Conservation (phyloP, 768 basidiomycete genomes). For the Leccinum sublutescens region DNA sequence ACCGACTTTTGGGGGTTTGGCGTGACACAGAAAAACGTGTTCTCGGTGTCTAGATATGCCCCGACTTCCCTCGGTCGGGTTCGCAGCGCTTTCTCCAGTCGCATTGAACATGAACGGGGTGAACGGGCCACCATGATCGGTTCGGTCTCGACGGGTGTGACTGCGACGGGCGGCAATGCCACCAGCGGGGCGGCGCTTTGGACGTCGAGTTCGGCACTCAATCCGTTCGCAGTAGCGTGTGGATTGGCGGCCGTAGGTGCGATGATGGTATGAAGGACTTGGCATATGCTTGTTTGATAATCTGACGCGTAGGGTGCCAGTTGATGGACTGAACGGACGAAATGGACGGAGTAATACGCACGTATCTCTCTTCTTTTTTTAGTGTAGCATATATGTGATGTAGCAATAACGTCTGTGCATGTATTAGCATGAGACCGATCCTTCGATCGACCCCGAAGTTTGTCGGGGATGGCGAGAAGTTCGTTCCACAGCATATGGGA, state of each 20-base stretch:
- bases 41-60: slow-evolving; percentile 58
- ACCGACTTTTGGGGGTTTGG: neutral
- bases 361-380: neutral
- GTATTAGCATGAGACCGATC: neutral
- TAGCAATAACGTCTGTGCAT: neutral
- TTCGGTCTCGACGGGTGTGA: slow-evolving; percentile 46
- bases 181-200: slow-evolving; percentile 1
- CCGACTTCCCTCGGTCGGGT: slow-evolving; percentile 74
- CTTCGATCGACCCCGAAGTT: neutral
- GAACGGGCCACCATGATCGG: slow-evolving; percentile 49
- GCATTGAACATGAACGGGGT: slow-evolving; percentile 49
- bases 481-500: no score
- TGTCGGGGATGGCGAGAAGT: no score
- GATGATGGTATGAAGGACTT: slow-evolving; percentile 17
- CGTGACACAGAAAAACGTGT: slow-evolving; percentile 81
- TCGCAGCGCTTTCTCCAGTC: slow-evolving; percentile 65
- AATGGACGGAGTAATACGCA: neutral
- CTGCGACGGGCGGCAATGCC: slow-evolving; percentile 30
- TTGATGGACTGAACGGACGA: no score
- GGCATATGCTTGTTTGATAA: neutral
- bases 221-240: slow-evolving; percentile 6
- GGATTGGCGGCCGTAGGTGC: slow-evolving; percentile 5
- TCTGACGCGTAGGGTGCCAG: neutral
- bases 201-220: neutral
- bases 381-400: neutral